A percentile compares a stretch with the other conserved stretches of the same genome.
Conservation (phyloP, 352 stramenopile genomes). For the Phytophthora rubi region DNA sequence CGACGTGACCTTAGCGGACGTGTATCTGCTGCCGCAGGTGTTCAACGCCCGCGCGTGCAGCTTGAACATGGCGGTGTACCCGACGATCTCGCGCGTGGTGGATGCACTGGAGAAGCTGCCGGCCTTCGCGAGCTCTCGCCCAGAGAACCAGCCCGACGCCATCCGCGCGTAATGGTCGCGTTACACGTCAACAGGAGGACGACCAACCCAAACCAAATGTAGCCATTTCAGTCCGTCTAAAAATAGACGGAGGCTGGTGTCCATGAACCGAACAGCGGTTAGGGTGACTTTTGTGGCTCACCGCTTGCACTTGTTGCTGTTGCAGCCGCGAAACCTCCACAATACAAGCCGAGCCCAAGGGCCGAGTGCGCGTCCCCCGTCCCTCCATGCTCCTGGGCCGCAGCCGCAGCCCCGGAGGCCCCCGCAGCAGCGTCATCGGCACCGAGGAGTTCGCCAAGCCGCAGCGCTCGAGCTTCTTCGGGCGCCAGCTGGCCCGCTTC, state of each 20-base stretch:
- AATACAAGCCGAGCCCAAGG: conserved; percentile 12
- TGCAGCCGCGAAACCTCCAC: conserved; percentile 5
- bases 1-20: conserved; percentile 87
- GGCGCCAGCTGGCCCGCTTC: conserved; percentile 51
- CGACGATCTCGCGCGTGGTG: conserved; percentile 78
- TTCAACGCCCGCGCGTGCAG: conserved; percentile 88
- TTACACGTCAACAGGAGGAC: conserved; percentile 9
- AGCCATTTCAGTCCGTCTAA: conserved; percentile 21
- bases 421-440: conserved; percentile 33
- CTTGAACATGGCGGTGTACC: conserved; percentile 86
- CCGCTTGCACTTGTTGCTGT: conserved; percentile 11
- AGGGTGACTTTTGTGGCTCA: conserved; percentile 26
- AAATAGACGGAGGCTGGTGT: conserved; percentile 24
- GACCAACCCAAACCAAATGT: conserved; percentile 7
- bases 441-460: conserved; percentile 40
- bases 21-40: conserved; percentile 91
- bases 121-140: conserved; percentile 81
- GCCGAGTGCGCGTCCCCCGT: conserved; percentile 4
- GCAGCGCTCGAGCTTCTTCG: conserved; percentile 54
- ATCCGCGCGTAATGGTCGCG: neutral
- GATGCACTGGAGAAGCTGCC: conserved; percentile 66
- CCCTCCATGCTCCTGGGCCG: conserved; percentile 36
- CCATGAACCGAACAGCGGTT: conserved; percentile 16
- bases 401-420: conserved; percentile 20
- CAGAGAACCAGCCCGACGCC: conserved; percentile 71